These are phyloP conservation scores for Leishmania arabica DNA, from an alignment of 208 protist species.

Conservation along the genomic window DNA sequence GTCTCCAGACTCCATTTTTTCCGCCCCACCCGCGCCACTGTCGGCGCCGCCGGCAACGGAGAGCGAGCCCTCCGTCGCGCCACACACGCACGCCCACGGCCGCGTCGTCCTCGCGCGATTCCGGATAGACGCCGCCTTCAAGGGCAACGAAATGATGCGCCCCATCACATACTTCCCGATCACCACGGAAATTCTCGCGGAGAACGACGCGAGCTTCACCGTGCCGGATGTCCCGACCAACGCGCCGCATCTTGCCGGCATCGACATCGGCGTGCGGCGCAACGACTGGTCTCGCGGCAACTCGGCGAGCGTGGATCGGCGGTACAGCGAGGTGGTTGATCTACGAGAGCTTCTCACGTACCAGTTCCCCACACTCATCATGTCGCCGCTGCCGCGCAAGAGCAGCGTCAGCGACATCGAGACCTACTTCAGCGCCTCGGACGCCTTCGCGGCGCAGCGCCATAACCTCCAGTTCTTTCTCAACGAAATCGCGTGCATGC, in stretches of 20 bases:
- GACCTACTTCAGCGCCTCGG: constrained; percentile 63
- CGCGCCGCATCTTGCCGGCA: constrained; percentile 43
- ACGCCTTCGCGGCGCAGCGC: constrained; percentile 59
- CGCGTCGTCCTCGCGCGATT: constrained; percentile 48
- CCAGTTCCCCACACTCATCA: constrained; percentile 75
- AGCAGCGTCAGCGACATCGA: constrained; percentile 61
- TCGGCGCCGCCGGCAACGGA: constrained; percentile 9
- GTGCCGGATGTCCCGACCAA: constrained; percentile 48
- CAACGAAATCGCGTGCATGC: constrained; percentile 62
- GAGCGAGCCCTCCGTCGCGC: constrained; percentile 3
- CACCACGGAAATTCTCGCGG: constrained; percentile 44
- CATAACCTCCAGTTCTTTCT: constrained; percentile 73
- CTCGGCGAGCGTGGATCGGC: constrained; percentile 59
- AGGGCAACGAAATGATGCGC: constrained; percentile 56
- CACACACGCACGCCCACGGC: constrained; percentile 16
- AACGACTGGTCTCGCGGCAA: constrained; percentile 60
- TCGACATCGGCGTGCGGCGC: constrained; percentile 49
- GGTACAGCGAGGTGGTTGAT: constrained; percentile 82
- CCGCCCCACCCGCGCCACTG: constrained; percentile 1
- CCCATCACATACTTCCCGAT: constrained; percentile 84
- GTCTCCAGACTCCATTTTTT: background rate
- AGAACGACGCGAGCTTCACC: constrained; percentile 42
- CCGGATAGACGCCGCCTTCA: constrained; percentile 44
- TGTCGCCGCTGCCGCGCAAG: constrained; percentile 84
- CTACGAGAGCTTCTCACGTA: constrained; percentile 69